Evolutionary conservation across 371 early-diverging fungal species (phyloP), one percentile per base, ranked within the genome.

Genomic region (Apophysomyces ossiformis): DNA sequence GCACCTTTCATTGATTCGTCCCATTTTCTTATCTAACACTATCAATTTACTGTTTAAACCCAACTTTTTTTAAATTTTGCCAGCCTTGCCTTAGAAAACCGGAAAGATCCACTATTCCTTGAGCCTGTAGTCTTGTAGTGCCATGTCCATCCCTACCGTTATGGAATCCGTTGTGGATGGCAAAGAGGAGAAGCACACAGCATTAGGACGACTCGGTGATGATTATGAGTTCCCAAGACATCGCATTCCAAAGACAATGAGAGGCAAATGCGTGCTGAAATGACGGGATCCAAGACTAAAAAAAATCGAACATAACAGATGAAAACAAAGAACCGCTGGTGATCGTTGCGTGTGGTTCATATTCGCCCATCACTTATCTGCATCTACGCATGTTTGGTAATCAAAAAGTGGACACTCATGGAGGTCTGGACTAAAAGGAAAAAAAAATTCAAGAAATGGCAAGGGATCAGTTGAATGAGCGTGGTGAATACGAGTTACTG

Each of bases 331-430:
- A 76, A n/a, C 98, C 99, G 6, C 76, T 97, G 13, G 96, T 97
- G 7, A 79, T 97, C 12, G 94, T 99, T 12, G 98, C 95, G 0
- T 99, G 99, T 71, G 99, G 99, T 1, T 97, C 97, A 1, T 99
- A 90, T 75, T 96, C 96, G 0, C 99, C 99, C 5, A 91, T 99
- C 41, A 99, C 99, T 2, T 96, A 96, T 78, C 86, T 98, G 35
- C 99, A 99, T 70, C 82, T 99, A 66, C 90, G 99, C 65, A 96
- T 99, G 94, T 98, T 99, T 85, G 99, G 97, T 96, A 89, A 74
- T 78, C 26, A 37, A 7, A 36, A 39, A 35, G n/a, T 26, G 39
- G 35, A 21, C 16, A 26, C 32, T 26, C 32, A 26, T 13, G 61
- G 16, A 6, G 7, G 8, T 38, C 5, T 57, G 21, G 15, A 37